Evolutionary conservation across 768 basidiomycete genomes (phyloP).

Genomic region (Solioccasus polychromus): DNA sequence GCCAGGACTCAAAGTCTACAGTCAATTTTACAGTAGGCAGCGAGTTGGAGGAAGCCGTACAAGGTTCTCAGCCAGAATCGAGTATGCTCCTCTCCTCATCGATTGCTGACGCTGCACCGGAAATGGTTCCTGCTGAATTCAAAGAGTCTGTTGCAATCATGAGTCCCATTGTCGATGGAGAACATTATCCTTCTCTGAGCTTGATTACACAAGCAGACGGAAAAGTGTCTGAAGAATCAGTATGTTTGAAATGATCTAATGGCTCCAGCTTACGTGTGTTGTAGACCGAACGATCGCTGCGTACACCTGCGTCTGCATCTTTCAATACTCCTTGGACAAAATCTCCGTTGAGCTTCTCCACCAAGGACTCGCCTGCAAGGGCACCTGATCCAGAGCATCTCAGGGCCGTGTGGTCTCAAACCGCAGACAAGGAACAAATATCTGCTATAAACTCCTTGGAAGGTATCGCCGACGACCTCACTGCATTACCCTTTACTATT

Average conservation of each 20-base stretch:
- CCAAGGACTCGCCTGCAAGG: slow-evolving; percentile 68
- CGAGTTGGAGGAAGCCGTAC: slow-evolving; percentile 52
- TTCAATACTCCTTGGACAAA: slow-evolving; percentile 50
- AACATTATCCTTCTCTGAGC: slow-evolving; percentile 9
- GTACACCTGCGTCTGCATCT: slow-evolving; percentile 43
- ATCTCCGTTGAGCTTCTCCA: slow-evolving; percentile 46
- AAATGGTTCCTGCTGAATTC: slow-evolving; percentile 3
- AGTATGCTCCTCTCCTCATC: slow-evolving; percentile 28
- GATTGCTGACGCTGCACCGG: slow-evolving; percentile 11
- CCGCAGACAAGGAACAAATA: slow-evolving; percentile 64
- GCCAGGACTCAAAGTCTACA: slow-evolving; percentile 43
- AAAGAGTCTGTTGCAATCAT: slow-evolving; percentile 6
- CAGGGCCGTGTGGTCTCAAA: slow-evolving; percentile 81
- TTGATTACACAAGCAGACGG: slow-evolving; percentile 38
- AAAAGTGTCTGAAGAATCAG: slow-evolving; percentile 54
- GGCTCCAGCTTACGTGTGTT: slow-evolving; percentile 11
- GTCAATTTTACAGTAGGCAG: slow-evolving; percentile 80
- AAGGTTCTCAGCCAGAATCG: slow-evolving; percentile 11
- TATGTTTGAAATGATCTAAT: slow-evolving; percentile 31
- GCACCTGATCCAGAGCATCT: slow-evolving; percentile 81
- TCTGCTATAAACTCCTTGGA: slow-evolving; percentile 78
- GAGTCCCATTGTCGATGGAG: slow-evolving; percentile 12
- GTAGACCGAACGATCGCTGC: slow-evolving; percentile 43
- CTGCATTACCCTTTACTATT: slow-evolving; percentile 72
- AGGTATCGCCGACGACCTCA: slow-evolving; percentile 80